phyloP scores from a whole-genome alignment of 371 early-diverging fungal species.

The Apophysomyces trapeziformis region DNA sequence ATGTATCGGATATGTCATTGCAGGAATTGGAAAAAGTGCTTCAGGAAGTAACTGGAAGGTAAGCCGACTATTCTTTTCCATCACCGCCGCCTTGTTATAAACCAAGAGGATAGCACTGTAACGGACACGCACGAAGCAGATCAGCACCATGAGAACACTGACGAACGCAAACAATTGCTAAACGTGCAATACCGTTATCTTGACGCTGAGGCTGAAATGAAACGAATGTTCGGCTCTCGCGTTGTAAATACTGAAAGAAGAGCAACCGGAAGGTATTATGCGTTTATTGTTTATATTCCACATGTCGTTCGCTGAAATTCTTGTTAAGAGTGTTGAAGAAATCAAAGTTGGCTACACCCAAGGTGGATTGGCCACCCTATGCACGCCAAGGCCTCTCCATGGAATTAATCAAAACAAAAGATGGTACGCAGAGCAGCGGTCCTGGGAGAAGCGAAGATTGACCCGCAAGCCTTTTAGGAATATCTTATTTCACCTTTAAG shows the following conservation, averaged over 20 bases:
- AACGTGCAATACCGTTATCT: slow-evolving; percentile 68
- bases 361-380: slow-evolving; percentile 80
- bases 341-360: slow-evolving; percentile 72
- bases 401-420: slow-evolving; percentile 61
- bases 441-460: neutral
- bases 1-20: slow-evolving; percentile 55
- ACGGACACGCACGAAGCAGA: neutral
- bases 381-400: slow-evolving; percentile 73
- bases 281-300: slow-evolving; percentile 18
- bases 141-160: slow-evolving; percentile 17
- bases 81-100: no score
- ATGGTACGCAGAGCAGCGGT: slow-evolving; percentile 34
- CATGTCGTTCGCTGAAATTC: neutral
- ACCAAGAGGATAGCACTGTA: neutral
- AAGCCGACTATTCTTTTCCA: slow-evolving; percentile 9
- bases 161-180: slow-evolving; percentile 54
- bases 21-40: slow-evolving; percentile 68
- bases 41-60: slow-evolving; percentile 58
- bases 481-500: slow-evolving; percentile 63
- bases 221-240: slow-evolving; percentile 85
- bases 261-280: slow-evolving; percentile 39
- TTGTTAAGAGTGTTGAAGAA: slow-evolving; percentile 50
- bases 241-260: slow-evolving; percentile 66
- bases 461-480: slow-evolving; percentile 23
- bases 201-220: slow-evolving; percentile 89